A percentile compares a stretch with the other conserved stretches of the same genome.
These are phyloP conservation scores for Diddensiella transvaalensis DNA, from an alignment of 805 yeast genomes.

Conservation along the genomic window DNA sequence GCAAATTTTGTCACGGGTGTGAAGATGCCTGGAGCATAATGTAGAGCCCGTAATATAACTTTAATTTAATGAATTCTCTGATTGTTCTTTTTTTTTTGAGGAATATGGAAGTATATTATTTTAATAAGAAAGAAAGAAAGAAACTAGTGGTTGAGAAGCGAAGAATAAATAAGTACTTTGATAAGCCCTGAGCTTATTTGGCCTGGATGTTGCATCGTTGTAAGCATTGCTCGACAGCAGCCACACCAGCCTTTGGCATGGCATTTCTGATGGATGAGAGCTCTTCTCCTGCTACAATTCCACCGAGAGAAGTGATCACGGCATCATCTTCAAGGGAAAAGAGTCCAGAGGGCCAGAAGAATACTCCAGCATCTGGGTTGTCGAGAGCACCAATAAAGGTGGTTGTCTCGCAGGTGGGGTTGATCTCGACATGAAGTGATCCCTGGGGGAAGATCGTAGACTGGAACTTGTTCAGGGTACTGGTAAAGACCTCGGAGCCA, in stretches of 20 bases:
- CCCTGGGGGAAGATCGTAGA: conserved; percentile 22
- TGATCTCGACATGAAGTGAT: conserved; percentile 19
- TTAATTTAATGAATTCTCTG: background rate
- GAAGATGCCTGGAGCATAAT: conserved; percentile 95
- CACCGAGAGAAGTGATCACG: conserved; percentile 16
- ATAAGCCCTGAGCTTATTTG: too few relatives aligned
- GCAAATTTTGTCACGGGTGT: conserved; percentile 97
- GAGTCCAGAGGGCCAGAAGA: conserved; percentile 17
- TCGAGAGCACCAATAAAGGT: conserved; percentile 19
- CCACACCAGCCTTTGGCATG: conserved; percentile 17
- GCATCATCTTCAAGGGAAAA: conserved; percentile 18
- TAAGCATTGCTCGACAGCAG: conserved; percentile 16
- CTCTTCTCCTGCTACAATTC: conserved; percentile 13
- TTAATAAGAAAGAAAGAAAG: conserved; percentile 8
- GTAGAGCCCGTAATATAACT: conserved; percentile 24
- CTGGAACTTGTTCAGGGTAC: conserved; percentile 11
- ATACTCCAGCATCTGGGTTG: conserved; percentile 20
- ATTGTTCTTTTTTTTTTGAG: conserved; percentile 1
- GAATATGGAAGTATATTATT: conserved; percentile 3
- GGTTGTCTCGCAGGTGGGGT: conserved; percentile 20
- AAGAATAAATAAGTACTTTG: background rate
- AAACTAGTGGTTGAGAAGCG: background rate
- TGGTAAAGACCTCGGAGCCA: conserved; percentile 16
- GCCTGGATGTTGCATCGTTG: conserved; percentile 10
- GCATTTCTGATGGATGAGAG: conserved; percentile 12